A percentile compares a stretch with the other conserved stretches of the same genome.
Evolutionary conservation across 768 basidiomycete genomes (phyloP).

Genomic region (Pulveroboletus sp.): DNA sequence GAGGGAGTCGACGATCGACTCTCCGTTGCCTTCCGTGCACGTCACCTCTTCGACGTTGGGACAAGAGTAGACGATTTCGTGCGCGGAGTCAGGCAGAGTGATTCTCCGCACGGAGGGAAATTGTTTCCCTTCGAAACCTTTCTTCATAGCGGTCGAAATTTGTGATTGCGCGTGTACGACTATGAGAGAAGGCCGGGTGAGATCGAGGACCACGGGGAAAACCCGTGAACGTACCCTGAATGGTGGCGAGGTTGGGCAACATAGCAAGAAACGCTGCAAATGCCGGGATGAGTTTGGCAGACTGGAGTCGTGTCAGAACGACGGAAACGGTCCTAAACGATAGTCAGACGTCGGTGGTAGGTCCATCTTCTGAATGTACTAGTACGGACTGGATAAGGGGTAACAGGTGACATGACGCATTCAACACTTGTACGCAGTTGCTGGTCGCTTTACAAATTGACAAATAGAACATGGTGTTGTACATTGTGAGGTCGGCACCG

Average conservation of each 20-base stretch:
- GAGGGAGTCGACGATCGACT: slow-evolving; percentile 4
- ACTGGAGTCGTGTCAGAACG: background rate
- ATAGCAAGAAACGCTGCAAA: slow-evolving; percentile 4
- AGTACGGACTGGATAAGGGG: slow-evolving; percentile 8
- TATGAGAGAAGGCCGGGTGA: background rate
- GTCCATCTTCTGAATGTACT: no score
- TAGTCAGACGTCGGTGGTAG: background rate
- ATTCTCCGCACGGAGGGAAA: slow-evolving; percentile 11
- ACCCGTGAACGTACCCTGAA: slow-evolving; percentile 3
- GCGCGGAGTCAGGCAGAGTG: slow-evolving; percentile 3
- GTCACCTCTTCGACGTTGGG: slow-evolving; percentile 9
- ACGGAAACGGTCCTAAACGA: slow-evolving; percentile 1
- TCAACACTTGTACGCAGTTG: background rate
- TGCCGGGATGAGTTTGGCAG: background rate
- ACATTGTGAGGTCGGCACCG: background rate
- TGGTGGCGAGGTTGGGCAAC: slow-evolving; percentile 2
- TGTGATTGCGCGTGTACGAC: background rate
- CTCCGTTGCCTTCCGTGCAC: slow-evolving; percentile 8
- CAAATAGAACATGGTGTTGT: background rate
- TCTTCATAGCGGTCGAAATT: slow-evolving; percentile 6
- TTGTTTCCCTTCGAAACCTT: slow-evolving; percentile 6
- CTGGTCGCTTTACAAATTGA: background rate
- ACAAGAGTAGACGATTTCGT: slow-evolving; percentile 11
- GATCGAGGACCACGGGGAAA: background rate
- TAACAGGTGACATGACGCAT: background rate